phyloP scores from a whole-genome alignment of 176 grass and related monocot species.

The Carex kokanica region DNA sequence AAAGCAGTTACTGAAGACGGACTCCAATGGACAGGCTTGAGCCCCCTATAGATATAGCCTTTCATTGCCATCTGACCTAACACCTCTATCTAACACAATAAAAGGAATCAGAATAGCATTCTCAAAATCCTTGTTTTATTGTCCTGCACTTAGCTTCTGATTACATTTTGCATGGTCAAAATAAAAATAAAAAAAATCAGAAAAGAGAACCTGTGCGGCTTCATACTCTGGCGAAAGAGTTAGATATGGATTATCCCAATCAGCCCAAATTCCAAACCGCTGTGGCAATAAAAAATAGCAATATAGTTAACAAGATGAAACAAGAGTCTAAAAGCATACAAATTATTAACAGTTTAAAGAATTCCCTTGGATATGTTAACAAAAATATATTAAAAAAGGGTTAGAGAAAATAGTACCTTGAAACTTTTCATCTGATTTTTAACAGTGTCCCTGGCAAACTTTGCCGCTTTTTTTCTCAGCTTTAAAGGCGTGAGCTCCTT shows the following conservation, averaged over 20 bases:
- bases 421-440: constrained; percentile 96
- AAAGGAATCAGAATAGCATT: constrained; percentile 30
- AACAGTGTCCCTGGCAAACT: constrained; percentile 93
- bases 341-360: background rate
- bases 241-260: constrained; percentile 90
- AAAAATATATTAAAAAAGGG: constrained; percentile 3
- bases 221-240: constrained; percentile 94
- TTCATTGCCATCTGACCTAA: constrained; percentile 90
- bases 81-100: constrained; percentile 67
- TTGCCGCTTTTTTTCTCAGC: constrained; percentile 92
- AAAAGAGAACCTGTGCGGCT: constrained; percentile 79
- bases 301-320: background rate
- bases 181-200: constrained; percentile 20
- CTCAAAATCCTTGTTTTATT: constrained; percentile 16
- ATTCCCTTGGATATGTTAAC: background rate
- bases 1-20: constrained; percentile 89
- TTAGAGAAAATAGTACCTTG: constrained; percentile 51
- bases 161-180: constrained; percentile 4
- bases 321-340: background rate
- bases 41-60: constrained; percentile 93
- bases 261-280: constrained; percentile 86
- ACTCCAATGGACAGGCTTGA: constrained; percentile 96
- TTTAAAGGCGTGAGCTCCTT: constrained; percentile 75
- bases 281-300: constrained; percentile 35
- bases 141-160: background rate